Percentiles rank a stretch among this genome's conserved stretches.
phyloP scores from a whole-genome alignment of 345 rosid genomes.

The Garcia nutans region DNA sequence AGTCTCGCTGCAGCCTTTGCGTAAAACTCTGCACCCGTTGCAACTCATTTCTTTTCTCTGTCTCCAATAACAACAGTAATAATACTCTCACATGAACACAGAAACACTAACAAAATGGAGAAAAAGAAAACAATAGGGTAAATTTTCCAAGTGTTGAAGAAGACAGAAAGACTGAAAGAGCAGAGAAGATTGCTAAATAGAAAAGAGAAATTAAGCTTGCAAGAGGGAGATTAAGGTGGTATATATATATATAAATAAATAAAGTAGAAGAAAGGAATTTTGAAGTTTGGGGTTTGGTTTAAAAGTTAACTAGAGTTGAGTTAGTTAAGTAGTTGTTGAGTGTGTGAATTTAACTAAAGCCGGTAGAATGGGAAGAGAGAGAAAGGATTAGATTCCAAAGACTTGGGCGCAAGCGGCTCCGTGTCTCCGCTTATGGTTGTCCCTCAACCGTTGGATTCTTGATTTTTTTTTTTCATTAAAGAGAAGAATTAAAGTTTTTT shows the following conservation, averaged over 20 bases:
- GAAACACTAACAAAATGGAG: too few species aligned
- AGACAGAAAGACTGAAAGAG: slow-evolving; percentile 20
- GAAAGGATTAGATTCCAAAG: slow-evolving; percentile 61
- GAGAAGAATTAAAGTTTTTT: not conserved
- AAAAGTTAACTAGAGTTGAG: slow-evolving; percentile 31
- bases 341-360: not conserved
- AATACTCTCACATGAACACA: slow-evolving; percentile 17
- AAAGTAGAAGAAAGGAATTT: not conserved
- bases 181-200: not conserved
- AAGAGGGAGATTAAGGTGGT: not conserved
- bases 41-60: slow-evolving; percentile 59
- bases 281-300: slow-evolving; percentile 3
- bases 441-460: slow-evolving; percentile 66
- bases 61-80: not conserved
- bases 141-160: slow-evolving; percentile 20
- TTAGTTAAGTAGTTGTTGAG: slow-evolving; percentile 9
- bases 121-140: too few species aligned
- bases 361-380: not conserved
- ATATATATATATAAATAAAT: slow-evolving; percentile 12
- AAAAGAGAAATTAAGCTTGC: not conserved
- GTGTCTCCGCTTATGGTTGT: slow-evolving; percentile 87
- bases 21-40: slow-evolving; percentile 93
- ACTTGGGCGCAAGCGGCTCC: slow-evolving; percentile 85
- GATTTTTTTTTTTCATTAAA: not conserved
- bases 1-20: slow-evolving; percentile 94